Conservation (phyloP, 2,329 filamentous ascomycete species). For the Aspergillus sergii region DNA sequence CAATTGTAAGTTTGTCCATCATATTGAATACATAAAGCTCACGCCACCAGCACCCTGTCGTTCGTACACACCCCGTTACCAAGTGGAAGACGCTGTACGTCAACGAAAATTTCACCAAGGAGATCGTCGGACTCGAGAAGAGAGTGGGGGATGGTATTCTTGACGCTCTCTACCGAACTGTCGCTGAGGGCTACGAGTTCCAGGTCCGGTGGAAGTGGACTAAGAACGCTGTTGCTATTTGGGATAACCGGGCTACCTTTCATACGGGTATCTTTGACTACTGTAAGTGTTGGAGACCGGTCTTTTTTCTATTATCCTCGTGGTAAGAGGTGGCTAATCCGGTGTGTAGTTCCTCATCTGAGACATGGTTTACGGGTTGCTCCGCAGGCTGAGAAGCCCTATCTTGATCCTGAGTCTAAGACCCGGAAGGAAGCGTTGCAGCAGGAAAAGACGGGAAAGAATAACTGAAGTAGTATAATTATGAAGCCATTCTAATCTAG, state of each 20-base stretch:
- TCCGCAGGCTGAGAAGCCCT: slow-evolving; percentile 10
- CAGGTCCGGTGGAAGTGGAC: slow-evolving; percentile 17
- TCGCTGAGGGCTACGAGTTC: neutral
- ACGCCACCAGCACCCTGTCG: neutral
- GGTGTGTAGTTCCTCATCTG: slow-evolving; percentile 4
- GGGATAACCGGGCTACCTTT: slow-evolving; percentile 6
- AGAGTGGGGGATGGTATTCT: slow-evolving; percentile 11
- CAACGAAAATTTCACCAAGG: slow-evolving; percentile 35
- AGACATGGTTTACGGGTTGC: slow-evolving; percentile 10
- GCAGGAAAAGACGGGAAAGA: neutral
- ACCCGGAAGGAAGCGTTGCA: slow-evolving; percentile 7
- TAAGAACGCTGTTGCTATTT: slow-evolving; percentile 11
- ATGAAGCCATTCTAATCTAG: neutral
- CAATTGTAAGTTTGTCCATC: neutral
- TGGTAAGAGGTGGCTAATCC: neutral
- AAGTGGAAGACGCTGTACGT: slow-evolving; percentile 38
- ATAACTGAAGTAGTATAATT: neutral
- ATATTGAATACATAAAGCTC: neutral
- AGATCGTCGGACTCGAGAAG: slow-evolving; percentile 14
- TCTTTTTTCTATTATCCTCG: neutral
- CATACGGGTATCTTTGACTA: slow-evolving; percentile 10
- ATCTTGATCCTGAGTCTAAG: slow-evolving; percentile 6
- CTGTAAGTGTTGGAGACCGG: neutral
- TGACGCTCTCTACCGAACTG: slow-evolving; percentile 1
- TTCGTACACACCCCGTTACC: slow-evolving; percentile 17